Evolutionary conservation across 208 protist genomes (phyloP).

Genomic region (Zelonia costaricensis): DNA sequence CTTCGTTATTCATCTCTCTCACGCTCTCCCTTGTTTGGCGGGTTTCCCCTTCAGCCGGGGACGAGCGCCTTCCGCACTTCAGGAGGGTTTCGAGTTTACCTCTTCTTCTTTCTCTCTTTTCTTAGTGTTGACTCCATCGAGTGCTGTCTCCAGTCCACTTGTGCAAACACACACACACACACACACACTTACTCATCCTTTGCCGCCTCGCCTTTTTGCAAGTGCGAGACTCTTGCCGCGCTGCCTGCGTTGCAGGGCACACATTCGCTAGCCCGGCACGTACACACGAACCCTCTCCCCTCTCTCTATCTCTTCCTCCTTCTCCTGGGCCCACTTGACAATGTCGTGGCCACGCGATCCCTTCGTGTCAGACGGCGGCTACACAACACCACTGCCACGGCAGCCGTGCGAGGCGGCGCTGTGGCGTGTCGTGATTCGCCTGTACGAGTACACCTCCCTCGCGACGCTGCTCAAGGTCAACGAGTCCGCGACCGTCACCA

Average conservation of each 20-base stretch:
- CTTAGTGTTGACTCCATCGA: no score
- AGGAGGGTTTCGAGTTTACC: no score
- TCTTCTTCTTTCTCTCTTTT: no score
- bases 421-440: conserved; percentile 29
- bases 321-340: background rate
- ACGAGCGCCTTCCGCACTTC: no score
- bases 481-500: background rate
- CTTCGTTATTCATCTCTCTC: no score
- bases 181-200: background rate
- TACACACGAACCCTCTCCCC: no score
- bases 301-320: background rate
- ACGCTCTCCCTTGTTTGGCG: no score
- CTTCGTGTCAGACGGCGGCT: conserved; percentile 27
- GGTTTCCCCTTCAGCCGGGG: no score
- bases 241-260: background rate
- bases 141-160: no score
- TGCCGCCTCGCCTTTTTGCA: no score
- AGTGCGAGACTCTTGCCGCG: background rate
- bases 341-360: conserved; percentile 26
- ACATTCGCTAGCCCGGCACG: no score
- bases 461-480: conserved; percentile 12
- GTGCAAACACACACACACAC: background rate
- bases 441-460: conserved; percentile 19
- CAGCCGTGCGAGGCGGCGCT: conserved; percentile 30
- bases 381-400: conserved; percentile 34